Conservation (phyloP, 169 alveolate genomes). For the Perkinsus olseni region DNA sequence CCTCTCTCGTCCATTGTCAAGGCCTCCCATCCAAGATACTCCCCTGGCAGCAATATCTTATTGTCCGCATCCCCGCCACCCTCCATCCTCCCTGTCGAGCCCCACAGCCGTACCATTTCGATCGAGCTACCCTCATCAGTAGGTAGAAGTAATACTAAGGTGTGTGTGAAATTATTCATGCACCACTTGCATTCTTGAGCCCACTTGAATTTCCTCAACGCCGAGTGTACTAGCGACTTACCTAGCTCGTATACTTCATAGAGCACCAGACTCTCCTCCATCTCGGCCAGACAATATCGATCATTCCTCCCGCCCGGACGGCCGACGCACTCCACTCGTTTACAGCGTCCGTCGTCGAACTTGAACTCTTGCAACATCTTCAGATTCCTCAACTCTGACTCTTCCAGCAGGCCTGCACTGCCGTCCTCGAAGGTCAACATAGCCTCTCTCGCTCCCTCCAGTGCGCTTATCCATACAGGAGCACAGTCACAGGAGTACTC, state of each 20-base stretch:
- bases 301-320: neutral
- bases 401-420: neutral
- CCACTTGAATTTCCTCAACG: slow-evolving; percentile 1
- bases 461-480: neutral
- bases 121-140: neutral
- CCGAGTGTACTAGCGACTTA: neutral
- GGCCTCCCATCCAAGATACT: neutral
- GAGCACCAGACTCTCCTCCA: neutral
- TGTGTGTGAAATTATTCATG: neutral
- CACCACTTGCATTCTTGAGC: neutral
- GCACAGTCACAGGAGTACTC: neutral
- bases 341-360: neutral
- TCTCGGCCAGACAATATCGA: neutral
- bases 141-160: neutral
- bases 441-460: neutral
- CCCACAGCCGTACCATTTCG: neutral
- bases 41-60: neutral
- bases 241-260: neutral
- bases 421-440: neutral
- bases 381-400: neutral
- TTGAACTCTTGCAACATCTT: neutral
- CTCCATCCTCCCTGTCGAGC: neutral
- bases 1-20: neutral
- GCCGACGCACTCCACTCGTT: neutral
- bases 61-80: neutral